Base-by-base conservation (phyloP, 495 filamentous ascomycete species). In the Neurospora tetraspora region DNA sequence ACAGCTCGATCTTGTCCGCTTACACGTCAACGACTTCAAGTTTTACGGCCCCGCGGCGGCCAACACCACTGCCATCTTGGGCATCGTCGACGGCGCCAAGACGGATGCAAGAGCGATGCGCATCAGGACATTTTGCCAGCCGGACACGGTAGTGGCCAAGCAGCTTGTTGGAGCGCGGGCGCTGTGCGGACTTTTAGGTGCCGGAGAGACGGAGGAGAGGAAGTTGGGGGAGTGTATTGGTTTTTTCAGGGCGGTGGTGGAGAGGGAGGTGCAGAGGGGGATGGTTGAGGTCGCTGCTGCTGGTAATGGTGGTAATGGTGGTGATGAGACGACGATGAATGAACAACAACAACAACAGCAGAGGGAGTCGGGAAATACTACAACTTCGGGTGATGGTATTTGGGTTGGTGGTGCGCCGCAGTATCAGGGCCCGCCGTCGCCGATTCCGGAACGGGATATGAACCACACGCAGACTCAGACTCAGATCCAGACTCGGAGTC, bases 101-200 rank as follows among this genome's bases (percentile, higher is more conserved):
- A 74, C 74, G 5, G 78, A 84, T 71, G 82, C 84, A 3, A 78
- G 83, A 9, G 75, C 43, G 5, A 77, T 86, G 78, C 76, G 80
- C 4, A 59, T 85, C 36, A 79, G 81, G 37, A 85, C 84, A 0
- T 83, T 79, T 70, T 85, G 84, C 76, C 82, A 85, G 65, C 83
- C 84, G 4, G 84, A 86, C 70, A 77, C 82, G 1, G 81, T 85
- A n/a, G 77, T 86, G 37, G 82, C 82, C 0, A 86, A 85, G 77
- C 83, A 84, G 70, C 74, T 86, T 8, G 65, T 83, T 9, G 84
- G 85, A 59, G 45, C 82, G 2, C 80, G 81, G 77, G 72, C 74
- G 2, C 71, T 86, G n/a, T 72, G 82, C 37, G 79, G 81, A 37
- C 34, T 84, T 10, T 73, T 86, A 4, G 79, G 81, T 18, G 74